Conservation (phyloP, 495 filamentous ascomycete genomes). For the Podospora didyma region DNA sequence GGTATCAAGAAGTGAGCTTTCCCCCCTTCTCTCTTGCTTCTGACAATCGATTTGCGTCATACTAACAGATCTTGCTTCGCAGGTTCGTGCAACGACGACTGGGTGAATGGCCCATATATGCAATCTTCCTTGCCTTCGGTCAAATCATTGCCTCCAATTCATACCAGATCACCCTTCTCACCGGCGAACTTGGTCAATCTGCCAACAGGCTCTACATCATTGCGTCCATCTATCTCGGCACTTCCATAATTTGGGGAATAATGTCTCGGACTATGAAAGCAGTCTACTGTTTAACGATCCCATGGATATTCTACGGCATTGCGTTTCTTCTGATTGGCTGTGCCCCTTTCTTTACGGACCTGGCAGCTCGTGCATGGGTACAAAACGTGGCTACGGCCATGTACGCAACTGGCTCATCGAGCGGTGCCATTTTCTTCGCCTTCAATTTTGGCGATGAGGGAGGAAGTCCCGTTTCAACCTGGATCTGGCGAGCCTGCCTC, state of each 20-base stretch:
- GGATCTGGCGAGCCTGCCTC: slow-evolving; percentile 58
- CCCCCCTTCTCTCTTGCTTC: no score
- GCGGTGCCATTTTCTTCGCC: slow-evolving; percentile 60
- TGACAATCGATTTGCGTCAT: no score
- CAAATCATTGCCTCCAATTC: slow-evolving; percentile 62
- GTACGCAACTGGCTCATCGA: slow-evolving; percentile 57
- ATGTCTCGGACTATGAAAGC: slow-evolving; percentile 10
- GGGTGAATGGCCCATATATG: slow-evolving; percentile 66
- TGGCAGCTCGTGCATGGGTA: slow-evolving; percentile 43
- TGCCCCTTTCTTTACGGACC: slow-evolving; percentile 45
- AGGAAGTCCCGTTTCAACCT: slow-evolving; percentile 53
- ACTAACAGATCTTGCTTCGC: no score
- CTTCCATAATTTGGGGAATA: slow-evolving; percentile 49
- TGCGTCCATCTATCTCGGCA: slow-evolving; percentile 53
- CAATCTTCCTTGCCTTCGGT: slow-evolving; percentile 60
- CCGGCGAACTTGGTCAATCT: slow-evolving; percentile 52
- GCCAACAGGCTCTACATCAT: slow-evolving; percentile 55
- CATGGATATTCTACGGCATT: slow-evolving; percentile 55
- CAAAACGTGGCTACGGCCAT: slow-evolving; percentile 55
- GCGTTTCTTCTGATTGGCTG: slow-evolving; percentile 60
- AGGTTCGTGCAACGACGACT: slow-evolving; percentile 9
- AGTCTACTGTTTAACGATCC: slow-evolving; percentile 38
- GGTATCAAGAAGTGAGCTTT: slow-evolving; percentile 51
- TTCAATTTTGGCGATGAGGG: slow-evolving; percentile 63
- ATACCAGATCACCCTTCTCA: slow-evolving; percentile 60